phyloP scores from a whole-genome alignment of 140 eudicot species.

The Bidens hawaiensis region DNA sequence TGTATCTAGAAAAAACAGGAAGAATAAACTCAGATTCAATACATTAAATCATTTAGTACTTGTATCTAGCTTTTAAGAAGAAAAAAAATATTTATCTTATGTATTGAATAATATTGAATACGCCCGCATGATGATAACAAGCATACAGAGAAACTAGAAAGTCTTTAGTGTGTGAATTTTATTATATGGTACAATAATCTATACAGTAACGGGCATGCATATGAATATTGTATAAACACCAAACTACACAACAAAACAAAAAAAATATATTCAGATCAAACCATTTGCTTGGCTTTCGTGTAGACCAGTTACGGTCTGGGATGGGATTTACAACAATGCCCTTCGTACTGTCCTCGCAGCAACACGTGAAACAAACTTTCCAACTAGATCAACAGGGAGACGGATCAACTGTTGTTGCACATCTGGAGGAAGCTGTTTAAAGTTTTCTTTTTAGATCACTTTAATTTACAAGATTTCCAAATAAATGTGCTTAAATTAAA shows the following conservation, averaged over 20 bases:
- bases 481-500: background rate
- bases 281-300: background rate
- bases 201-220: slow-evolving; percentile 8
- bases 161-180: slow-evolving; percentile 3
- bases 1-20: too few relatives aligned
- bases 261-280: background rate
- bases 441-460: background rate
- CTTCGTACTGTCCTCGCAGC: slow-evolving; percentile 83
- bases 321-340: slow-evolving; percentile 16
- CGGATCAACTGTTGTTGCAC: slow-evolving; percentile 58
- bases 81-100: too few relatives aligned
- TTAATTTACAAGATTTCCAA: background rate
- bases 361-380: slow-evolving; percentile 64
- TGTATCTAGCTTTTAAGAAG: too few relatives aligned
- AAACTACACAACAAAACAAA: background rate
- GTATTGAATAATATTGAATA: too few relatives aligned
- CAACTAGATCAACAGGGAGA: slow-evolving; percentile 73
- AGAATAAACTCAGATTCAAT: too few relatives aligned
- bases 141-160: background rate
- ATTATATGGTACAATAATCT: slow-evolving; percentile 11
- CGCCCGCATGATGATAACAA: too few relatives aligned
- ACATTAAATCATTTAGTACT: too few relatives aligned
- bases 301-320: background rate
- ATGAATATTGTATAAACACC: background rate
- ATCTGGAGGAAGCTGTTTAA: slow-evolving; percentile 79